phyloP scores from a whole-genome alignment of 1,139 yeast species.

The Blastobotrys ciferrii region DNA sequence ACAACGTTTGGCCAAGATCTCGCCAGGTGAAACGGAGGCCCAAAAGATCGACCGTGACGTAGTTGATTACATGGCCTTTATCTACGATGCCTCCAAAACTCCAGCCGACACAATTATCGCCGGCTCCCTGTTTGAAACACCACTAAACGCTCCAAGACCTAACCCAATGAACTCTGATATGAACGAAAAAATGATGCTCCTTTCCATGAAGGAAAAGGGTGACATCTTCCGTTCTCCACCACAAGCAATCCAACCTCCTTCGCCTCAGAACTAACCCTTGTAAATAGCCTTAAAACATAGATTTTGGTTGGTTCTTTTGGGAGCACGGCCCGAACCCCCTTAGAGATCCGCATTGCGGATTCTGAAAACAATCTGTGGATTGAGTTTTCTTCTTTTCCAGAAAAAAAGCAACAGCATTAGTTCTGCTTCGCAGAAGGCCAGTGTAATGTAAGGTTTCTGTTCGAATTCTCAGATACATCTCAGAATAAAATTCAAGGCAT shows the following conservation, averaged over 20 bases:
- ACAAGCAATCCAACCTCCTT: slow-evolving; percentile 1
- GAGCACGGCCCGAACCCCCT: too few relatives aligned
- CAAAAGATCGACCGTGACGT: slow-evolving; percentile 56
- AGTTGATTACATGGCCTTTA: slow-evolving; percentile 71
- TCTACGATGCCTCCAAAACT: slow-evolving; percentile 69
- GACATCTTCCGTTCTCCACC: slow-evolving; percentile 40
- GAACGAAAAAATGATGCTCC: slow-evolving; percentile 32
- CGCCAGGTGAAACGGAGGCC: slow-evolving; percentile 36
- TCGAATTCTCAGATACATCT: too few relatives aligned
- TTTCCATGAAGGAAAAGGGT: slow-evolving; percentile 41
- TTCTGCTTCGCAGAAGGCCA: too few relatives aligned
- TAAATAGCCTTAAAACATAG: too few relatives aligned
- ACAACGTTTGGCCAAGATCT: slow-evolving; percentile 59
- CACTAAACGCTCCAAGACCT: slow-evolving; percentile 37
- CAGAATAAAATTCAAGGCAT: too few relatives aligned
- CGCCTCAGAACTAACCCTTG: background rate
- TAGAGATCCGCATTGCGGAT: too few relatives aligned
- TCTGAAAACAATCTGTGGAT: too few relatives aligned
- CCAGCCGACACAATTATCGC: slow-evolving; percentile 58
- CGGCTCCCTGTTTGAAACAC: slow-evolving; percentile 75
- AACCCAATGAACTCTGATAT: slow-evolving; percentile 30
- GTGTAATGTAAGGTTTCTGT: too few relatives aligned
- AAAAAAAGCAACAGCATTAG: too few relatives aligned
- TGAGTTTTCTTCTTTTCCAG: too few relatives aligned
- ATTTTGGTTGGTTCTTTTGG: too few relatives aligned